These are phyloP conservation scores for Kwoniella heveanensis DNA, from an alignment of 768 basidiomycete genomes.

Conservation along the genomic window DNA sequence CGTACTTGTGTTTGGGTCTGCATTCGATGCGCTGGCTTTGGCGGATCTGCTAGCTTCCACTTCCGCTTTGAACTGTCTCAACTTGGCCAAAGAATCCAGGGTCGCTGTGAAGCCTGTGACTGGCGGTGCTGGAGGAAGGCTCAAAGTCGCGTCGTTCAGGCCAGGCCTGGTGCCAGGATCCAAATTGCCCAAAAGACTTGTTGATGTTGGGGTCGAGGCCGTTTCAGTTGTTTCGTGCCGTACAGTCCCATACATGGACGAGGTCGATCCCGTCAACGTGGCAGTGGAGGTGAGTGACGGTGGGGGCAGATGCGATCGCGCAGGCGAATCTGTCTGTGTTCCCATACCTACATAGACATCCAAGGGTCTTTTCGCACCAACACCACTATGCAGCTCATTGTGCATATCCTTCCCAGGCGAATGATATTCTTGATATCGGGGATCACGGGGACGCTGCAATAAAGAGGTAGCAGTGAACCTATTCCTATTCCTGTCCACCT, in stretches of 20 bases:
- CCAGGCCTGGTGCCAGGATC: no score
- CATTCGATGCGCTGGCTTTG: not conserved
- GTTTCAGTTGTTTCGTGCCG: no score
- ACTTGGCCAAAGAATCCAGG: conserved; percentile 24
- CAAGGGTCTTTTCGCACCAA: not conserved
- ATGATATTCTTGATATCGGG: not conserved
- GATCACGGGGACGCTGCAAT: not conserved
- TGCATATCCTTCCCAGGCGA: no score
- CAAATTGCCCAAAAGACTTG: no score
- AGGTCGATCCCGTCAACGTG: not conserved
- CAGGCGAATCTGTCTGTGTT: not conserved
- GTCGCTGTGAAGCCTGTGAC: no score
- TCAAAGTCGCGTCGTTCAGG: no score
- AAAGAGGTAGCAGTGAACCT: no score
- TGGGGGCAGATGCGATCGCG: not conserved
- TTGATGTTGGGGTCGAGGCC: no score
- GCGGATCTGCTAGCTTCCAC: conserved; percentile 16
- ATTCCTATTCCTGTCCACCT: no score
- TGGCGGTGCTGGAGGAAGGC: no score
- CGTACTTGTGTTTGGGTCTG: not conserved
- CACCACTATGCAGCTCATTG: no score
- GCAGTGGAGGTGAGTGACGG: conserved; percentile 11
- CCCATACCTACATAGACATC: not conserved
- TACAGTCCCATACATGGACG: not conserved
- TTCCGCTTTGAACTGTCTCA: conserved; percentile 30